Base-by-base conservation (phyloP, 2,329 filamentous ascomycete genomes). In the Akanthomyces muscarius region DNA sequence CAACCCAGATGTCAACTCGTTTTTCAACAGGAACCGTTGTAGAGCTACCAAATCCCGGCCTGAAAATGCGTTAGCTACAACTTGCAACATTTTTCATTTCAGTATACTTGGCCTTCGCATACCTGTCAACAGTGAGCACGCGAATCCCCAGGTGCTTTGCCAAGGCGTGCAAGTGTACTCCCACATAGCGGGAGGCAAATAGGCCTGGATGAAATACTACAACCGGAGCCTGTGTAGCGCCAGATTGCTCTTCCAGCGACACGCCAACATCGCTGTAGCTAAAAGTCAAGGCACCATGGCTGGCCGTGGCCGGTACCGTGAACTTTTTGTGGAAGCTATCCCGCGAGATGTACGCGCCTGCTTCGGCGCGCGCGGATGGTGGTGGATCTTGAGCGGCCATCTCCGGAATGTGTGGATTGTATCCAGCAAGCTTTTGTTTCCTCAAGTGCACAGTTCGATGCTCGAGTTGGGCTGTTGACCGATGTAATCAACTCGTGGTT, bases 81-180 rank as follows among this genome's bases (percentile, higher is more conserved):
- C 0, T 69, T 70, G 10, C 56, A 13, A 8, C 7, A 61, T 42
- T 5, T 13, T 3, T 30, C 28, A 30, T 21, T 21, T 21, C 10
- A 11, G 13, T 16, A 8, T 16, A 23, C 8, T 4, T 5, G 14
- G 23, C 4, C 11, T 8, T 23, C 1, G 30, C 62, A 23, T 51
- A 71, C 45, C 74, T 68, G 65, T 78, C 75, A 2, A 69, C 63
- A 54, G 68, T 63, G 48, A 77, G 66, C 25, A 77, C 65, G 28
- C 75, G 74, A 18, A 77, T 66, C 13, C 69, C 65, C 48, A 74
- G 59, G 50, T 67, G 65, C 50, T 68, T 68, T 7, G 73, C 76
- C 11, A 76, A 66, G 2, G 65, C 65, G 63, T 76, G 71, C 64
- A 76, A 73, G 61, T 67, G 65, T 11, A 73, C 63, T 36, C 71